phyloP scores from a whole-genome alignment of 441 rosid genomes.

The Geranium incanum region DNA sequence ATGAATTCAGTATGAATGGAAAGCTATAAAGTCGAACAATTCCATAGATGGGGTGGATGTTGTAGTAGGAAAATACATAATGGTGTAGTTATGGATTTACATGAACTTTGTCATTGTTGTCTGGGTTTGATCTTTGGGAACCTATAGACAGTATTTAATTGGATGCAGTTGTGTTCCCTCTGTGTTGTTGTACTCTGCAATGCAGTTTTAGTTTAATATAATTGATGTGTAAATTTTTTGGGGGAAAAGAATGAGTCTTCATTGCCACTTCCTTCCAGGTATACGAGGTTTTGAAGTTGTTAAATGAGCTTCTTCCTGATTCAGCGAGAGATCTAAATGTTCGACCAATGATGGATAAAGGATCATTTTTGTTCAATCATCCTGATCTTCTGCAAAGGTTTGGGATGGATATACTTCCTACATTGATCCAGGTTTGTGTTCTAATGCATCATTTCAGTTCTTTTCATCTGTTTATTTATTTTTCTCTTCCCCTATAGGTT shows the following conservation, averaged over 20 bases:
- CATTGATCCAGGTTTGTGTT: conserved; percentile 65
- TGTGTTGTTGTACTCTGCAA: not conserved
- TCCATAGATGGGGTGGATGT: not conserved
- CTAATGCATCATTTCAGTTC: conserved; percentile 9
- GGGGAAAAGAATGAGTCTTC: conserved; percentile 3
- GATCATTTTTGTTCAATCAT: conserved; percentile 48
- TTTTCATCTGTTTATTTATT: conserved; percentile 12
- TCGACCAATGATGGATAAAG: conserved; percentile 53
- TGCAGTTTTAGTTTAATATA: not conserved
- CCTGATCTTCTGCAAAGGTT: conserved; percentile 57
- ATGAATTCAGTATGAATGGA: not conserved
- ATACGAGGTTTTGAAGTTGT: conserved; percentile 81
- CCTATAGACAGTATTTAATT: not conserved
- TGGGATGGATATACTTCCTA: conserved; percentile 64
- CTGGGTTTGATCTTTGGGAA: not conserved
- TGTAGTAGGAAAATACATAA: not conserved
- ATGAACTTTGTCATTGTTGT: not conserved
- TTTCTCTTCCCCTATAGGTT: conserved; percentile 1
- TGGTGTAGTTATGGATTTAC: not conserved
- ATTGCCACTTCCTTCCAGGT: conserved; percentile 40
- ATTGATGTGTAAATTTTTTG: conserved; percentile 4
- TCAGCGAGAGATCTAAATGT: conserved; percentile 33
- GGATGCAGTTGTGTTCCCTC: not conserved
- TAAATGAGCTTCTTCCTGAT: conserved; percentile 74
- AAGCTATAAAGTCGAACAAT: not conserved